A percentile compares a stretch with the other conserved stretches of the same genome.
phyloP scores from a whole-genome alignment of 2,329 filamentous ascomycete species.

The Aaosphaeria arxii region DNA sequence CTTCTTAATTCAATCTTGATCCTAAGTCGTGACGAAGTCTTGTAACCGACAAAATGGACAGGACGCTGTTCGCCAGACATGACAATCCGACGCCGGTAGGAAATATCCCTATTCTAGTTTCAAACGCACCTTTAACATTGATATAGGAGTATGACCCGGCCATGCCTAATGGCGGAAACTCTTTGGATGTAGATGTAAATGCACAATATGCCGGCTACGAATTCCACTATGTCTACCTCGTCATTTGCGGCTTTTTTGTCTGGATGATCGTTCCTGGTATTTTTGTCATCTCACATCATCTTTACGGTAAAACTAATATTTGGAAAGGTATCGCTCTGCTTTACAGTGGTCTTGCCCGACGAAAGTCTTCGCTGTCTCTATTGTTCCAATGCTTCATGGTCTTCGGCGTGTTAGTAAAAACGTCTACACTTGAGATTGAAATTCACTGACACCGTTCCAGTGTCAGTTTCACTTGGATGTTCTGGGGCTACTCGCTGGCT shows the following conservation, averaged over 20 bases:
- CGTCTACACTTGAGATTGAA: background rate
- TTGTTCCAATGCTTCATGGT: slow-evolving; percentile 63
- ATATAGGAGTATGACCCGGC: slow-evolving; percentile 39
- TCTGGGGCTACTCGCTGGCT: slow-evolving; percentile 63
- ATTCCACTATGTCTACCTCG: slow-evolving; percentile 60
- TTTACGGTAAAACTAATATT: background rate
- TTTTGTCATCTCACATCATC: too few relatives aligned
- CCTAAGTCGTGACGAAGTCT: background rate
- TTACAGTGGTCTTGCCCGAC: slow-evolving; percentile 61
- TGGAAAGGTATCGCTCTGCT: slow-evolving; percentile 53
- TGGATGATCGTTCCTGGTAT: slow-evolving; percentile 64
- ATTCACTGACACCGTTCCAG: slow-evolving; percentile 9
- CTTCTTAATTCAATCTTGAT: background rate
- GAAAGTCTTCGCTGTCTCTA: slow-evolving; percentile 61
- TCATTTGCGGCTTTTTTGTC: slow-evolving; percentile 59
- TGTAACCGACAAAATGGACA: background rate
- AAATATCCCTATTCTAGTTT: background rate
- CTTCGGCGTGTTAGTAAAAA: slow-evolving; percentile 44
- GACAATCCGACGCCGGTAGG: background rate
- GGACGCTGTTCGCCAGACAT: background rate
- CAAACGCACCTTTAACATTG: slow-evolving; percentile 1
- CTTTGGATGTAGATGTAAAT: slow-evolving; percentile 54
- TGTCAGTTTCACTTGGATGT: slow-evolving; percentile 60
- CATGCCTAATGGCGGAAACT: slow-evolving; percentile 54
- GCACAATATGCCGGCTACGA: slow-evolving; percentile 58